These are phyloP conservation scores for Fusarium papillatum DNA, from an alignment of 2,329 filamentous ascomycete genomes.

Conservation along the genomic window DNA sequence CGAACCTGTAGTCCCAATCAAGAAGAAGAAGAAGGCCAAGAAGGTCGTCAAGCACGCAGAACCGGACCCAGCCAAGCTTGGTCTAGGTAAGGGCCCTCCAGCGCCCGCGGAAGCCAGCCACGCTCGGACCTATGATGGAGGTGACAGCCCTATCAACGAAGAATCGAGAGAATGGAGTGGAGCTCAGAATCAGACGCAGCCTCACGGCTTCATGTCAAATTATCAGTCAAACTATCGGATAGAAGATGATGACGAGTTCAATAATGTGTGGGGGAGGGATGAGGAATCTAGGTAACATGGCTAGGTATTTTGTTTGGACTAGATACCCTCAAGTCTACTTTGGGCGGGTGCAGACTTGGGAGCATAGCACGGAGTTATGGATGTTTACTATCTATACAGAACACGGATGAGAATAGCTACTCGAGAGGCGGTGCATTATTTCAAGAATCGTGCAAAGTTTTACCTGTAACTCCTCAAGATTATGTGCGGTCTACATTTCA, in stretches of 20 bases:
- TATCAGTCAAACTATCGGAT: constrained; percentile 49
- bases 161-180: constrained; percentile 28
- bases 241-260: constrained; percentile 58
- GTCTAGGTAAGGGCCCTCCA: constrained; percentile 41
- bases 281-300: constrained; percentile 38
- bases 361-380: constrained; percentile 46
- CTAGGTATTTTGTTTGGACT: constrained; percentile 24
- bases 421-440: constrained; percentile 11
- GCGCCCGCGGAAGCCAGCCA: constrained; percentile 27
- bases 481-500: not conserved
- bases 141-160: constrained; percentile 36
- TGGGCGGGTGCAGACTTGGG: constrained; percentile 15
- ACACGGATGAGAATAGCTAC: not conserved
- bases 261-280: constrained; percentile 59
- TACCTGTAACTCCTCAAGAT: not conserved
- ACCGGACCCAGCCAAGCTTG: constrained; percentile 47
- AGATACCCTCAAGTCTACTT: constrained; percentile 33
- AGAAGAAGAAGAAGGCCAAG: constrained; percentile 55
- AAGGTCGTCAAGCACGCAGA: constrained; percentile 50
- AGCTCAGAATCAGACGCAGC: constrained; percentile 23
- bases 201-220: constrained; percentile 23
- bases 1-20: constrained; percentile 50
- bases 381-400: constrained; percentile 27
- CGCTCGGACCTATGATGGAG: constrained; percentile 31
- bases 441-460: not conserved